Base-by-base conservation (phyloP, 495 filamentous ascomycete genomes). In the Sporormia fimetaria region DNA sequence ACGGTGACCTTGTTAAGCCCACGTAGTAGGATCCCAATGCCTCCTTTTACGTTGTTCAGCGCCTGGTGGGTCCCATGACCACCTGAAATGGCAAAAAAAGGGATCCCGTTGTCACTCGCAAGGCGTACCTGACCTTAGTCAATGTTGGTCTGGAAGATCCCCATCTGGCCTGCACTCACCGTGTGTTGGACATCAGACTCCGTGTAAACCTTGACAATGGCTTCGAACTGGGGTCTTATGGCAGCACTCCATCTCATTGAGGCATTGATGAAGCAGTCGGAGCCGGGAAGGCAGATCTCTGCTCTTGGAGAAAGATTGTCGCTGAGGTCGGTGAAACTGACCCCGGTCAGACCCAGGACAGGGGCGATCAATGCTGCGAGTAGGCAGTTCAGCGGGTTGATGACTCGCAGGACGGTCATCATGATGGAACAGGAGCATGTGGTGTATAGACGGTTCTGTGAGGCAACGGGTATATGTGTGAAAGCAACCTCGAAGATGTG, bases 131-230 rank as follows among this genome's bases (percentile, higher is more conserved):
- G n/a, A n/a, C n/a, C n/a, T n/a, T n/a, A n/a, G n/a, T n/a, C n/a
- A n/a, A n/a, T n/a, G n/a, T n/a, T n/a, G n/a, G n/a, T n/a, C n/a
- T n/a, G n/a, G n/a, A n/a, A n/a, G n/a, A n/a, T n/a, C n/a, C n/a
- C n/a, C n/a, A n/a, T n/a, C n/a, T n/a, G n/a, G n/a, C n/a, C n/a
- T n/a, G n/a, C n/a, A n/a, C n/a, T 26, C 2, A 43, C 40, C 7
- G 26, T 32, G 3, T 41, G 38, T 11, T 31, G 86, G 6, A 94
- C 74, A 28, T 85, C 86, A 47, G 78, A 73, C 21, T 80, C 80
- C 56, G 92, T 81, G 16, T 81, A 79, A 36, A 81, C 68, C 59
- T 83, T 80, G 22, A 74, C 80, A 60, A 92, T 85, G 4, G 75
- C 78, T 65, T 87, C 82, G 23, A 94, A 80, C 54, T 92, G 83